phyloP scores from a whole-genome alignment of 768 basidiomycete genomes.

The Tulasnella sp. region DNA sequence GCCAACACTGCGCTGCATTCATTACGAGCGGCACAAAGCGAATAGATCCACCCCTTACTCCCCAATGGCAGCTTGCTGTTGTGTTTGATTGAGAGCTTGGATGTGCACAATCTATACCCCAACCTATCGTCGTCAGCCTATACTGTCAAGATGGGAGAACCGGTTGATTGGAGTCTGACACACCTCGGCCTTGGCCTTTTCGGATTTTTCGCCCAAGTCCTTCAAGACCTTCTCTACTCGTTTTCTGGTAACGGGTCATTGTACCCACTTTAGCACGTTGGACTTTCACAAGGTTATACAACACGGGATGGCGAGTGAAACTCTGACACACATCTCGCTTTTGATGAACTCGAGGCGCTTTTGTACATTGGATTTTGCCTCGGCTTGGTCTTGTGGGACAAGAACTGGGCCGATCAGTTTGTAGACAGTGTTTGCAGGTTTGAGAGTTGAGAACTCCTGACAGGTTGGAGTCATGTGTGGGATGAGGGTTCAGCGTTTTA shows the following conservation, averaged over 20 bases:
- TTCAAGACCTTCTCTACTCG: conserved; percentile 74
- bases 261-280: conserved; percentile 15
- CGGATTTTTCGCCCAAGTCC: conserved; percentile 61
- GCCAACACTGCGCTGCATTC: too few relatives aligned
- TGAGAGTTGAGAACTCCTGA: conserved; percentile 74
- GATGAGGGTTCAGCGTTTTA: neutral
- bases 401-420: conserved; percentile 88
- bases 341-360: conserved; percentile 83
- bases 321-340: conserved; percentile 62
- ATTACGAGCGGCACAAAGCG: too few relatives aligned
- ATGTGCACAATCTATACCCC: conserved; percentile 48
- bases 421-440: conserved; percentile 68
- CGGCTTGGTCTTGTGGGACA: conserved; percentile 76
- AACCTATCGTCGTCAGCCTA: neutral
- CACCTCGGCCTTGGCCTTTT: conserved; percentile 78
- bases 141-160: neutral
- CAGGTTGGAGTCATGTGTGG: neutral
- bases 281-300: neutral
- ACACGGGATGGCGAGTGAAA: too few relatives aligned
- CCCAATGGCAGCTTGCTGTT: conserved; percentile 3
- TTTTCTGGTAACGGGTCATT: too few relatives aligned
- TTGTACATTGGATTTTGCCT: conserved; percentile 80
- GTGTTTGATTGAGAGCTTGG: conserved; percentile 32
- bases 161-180: conserved; percentile 12
- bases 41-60: too few relatives aligned